Evolutionary conservation across 176 grass and related monocot species (phyloP), one percentile per base, ranked within the genome.

Genomic region (Phoenix dactylifera): DNA sequence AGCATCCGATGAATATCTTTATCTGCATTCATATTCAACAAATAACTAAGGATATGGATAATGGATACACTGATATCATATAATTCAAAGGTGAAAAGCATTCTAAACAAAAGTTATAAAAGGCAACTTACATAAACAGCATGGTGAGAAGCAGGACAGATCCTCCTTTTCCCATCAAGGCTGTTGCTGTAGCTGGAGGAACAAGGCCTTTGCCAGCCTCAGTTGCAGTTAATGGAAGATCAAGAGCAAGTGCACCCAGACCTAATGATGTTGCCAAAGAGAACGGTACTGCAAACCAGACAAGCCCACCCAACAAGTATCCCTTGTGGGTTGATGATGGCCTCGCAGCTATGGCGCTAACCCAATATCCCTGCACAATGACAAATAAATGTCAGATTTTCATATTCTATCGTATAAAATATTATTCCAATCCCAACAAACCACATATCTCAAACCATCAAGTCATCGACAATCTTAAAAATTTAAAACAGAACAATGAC

Each of bases 241-340:
- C 86, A 15, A 89, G 81, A 15, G 86, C 86, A 7, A 89, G 70
- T 7, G 86, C 86, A 20, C 81, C 81, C 2, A 89, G 77, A 25
- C 86, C 86, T 61, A 89, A 74, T 58, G 81, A 85, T 48, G 86
- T 89, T 16, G 86, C 86, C 70, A 85, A 71, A 22, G 86, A 89
- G 69, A 89, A 89, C 5, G 86, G 86, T 23, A 89, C 81, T 2
- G 86, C 81, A 63, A 89, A 89, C 86, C 86, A 89, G 4, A 89
- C 86, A 39, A 89, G 68, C 22, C 86, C 86, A 3, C 81, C 86
- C 24, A 89, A 70, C 44, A 89, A 54, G 62, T 85, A 89, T 24
- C 81, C 86, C 69, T 89, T 89, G 66, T 89, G 86, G 48, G 86
- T 89, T 39, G 86, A 85, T 30, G 86, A 85, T 24, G 86, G 81